Evolutionary conservation across 139 green algal species (phyloP).

Genomic region (Asterochloris erici): DNA sequence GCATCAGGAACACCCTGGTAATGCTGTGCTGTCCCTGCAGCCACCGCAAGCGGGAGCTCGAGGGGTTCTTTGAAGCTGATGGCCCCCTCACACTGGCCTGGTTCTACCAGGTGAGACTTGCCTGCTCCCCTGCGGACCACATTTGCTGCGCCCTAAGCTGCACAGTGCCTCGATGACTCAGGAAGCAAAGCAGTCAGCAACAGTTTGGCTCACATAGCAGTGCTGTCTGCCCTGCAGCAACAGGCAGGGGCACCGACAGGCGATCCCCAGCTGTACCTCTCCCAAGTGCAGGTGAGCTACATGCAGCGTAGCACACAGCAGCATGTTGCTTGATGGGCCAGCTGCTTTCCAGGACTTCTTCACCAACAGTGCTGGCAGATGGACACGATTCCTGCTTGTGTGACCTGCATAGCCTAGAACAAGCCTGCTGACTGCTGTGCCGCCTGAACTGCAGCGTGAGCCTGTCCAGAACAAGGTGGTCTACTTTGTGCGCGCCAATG

Average conservation of each 20-base stretch:
- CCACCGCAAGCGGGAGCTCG: conserved; percentile 49
- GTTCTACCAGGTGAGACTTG: conserved; percentile 48
- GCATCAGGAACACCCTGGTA: too few relatives aligned
- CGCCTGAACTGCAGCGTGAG: conserved; percentile 39
- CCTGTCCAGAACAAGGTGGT: conserved; percentile 54
- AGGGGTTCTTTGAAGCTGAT: conserved; percentile 52
- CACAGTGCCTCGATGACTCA: background rate
- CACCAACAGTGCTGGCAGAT: background rate
- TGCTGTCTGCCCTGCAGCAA: conserved; percentile 3
- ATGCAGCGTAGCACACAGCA: too few relatives aligned
- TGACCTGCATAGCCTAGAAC: too few relatives aligned
- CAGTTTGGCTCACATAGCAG: background rate
- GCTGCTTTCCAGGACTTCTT: too few relatives aligned
- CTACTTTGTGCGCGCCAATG: conserved; percentile 61
- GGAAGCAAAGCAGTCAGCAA: conserved; percentile 17
- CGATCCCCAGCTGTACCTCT: conserved; percentile 25
- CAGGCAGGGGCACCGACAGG: conserved; percentile 12
- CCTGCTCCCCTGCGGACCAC: background rate
- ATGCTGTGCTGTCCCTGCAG: conserved; percentile 24
- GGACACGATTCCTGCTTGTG: too few relatives aligned
- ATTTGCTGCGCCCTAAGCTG: background rate
- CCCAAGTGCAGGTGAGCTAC: conserved; percentile 7
- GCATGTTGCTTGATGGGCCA: too few relatives aligned
- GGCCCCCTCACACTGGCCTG: conserved; percentile 52
- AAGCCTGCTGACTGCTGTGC: too few relatives aligned